Conservation (phyloP, 1,284 basidiomycete genomes). For the Malassezia nana region DNA sequence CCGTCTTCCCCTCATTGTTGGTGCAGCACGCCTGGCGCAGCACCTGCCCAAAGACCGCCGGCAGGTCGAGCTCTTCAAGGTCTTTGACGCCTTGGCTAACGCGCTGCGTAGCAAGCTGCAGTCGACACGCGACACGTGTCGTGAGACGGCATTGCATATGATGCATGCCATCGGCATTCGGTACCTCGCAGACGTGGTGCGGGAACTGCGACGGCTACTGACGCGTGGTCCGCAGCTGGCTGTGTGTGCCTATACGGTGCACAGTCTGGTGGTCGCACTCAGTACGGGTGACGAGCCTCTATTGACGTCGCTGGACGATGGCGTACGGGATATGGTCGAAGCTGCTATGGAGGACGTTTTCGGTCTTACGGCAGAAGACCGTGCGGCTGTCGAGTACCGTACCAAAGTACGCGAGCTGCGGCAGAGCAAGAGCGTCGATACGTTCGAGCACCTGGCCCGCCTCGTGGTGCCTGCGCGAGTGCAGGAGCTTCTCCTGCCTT, state of each 20-base stretch:
- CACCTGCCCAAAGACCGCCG: slow-evolving; percentile 61
- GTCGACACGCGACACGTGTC: slow-evolving; percentile 78
- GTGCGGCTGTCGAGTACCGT: slow-evolving; percentile 78
- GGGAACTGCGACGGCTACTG: slow-evolving; percentile 72
- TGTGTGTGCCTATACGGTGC: slow-evolving; percentile 73
- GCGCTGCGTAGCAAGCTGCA: slow-evolving; percentile 84
- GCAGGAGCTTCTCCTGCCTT: slow-evolving; percentile 65
- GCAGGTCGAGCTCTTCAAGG: slow-evolving; percentile 59
- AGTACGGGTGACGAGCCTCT: slow-evolving; percentile 59
- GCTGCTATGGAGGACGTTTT: slow-evolving; percentile 87
- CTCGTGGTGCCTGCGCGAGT: slow-evolving; percentile 52
- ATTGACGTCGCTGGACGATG: slow-evolving; percentile 52
- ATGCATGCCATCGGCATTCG: slow-evolving; percentile 63
- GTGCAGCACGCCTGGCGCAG: slow-evolving; percentile 72
- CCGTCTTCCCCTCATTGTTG: slow-evolving; percentile 64
- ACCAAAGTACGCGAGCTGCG: slow-evolving; percentile 56
- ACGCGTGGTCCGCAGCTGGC: slow-evolving; percentile 87
- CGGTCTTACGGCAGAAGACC: slow-evolving; percentile 83
- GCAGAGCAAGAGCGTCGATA: slow-evolving; percentile 46
- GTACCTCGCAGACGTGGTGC: slow-evolving; percentile 65
- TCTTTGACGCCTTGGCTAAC: slow-evolving; percentile 76
- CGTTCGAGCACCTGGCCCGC: slow-evolving; percentile 41
- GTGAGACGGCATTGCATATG: slow-evolving; percentile 76
- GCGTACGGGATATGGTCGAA: slow-evolving; percentile 68
- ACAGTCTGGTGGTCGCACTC: slow-evolving; percentile 66